Conservation (phyloP, 2,329 filamentous ascomycete genomes). For the Fusarium neocosmosporiellum region DNA sequence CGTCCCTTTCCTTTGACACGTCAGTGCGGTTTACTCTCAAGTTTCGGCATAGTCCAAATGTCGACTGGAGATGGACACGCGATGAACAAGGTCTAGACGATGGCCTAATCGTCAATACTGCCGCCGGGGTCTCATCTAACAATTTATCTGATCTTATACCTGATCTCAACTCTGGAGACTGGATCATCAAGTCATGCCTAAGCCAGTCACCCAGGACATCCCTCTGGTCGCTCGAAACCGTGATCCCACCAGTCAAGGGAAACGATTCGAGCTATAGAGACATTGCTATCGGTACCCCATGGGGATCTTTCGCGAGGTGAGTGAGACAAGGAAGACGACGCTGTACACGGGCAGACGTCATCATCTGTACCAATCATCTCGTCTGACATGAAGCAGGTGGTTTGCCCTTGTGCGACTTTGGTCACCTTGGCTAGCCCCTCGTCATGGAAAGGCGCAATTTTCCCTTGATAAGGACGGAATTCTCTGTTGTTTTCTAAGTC, state of each 20-base stretch:
- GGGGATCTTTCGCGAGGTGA: constrained; percentile 65
- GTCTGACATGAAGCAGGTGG: constrained; percentile 64
- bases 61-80: constrained; percentile 77
- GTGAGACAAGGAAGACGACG: constrained; percentile 15
- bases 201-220: constrained; percentile 76
- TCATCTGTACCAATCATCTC: background rate
- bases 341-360: background rate
- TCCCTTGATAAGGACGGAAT: constrained; percentile 81
- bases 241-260: constrained; percentile 66
- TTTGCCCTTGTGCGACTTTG: constrained; percentile 84
- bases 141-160: constrained; percentile 67
- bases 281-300: constrained; percentile 72
- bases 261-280: constrained; percentile 68
- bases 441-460: constrained; percentile 78
- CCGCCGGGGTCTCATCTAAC: constrained; percentile 45
- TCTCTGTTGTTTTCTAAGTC: constrained; percentile 79
- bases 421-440: constrained; percentile 88
- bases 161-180: constrained; percentile 62
- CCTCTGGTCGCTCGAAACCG: constrained; percentile 75
- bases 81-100: constrained; percentile 73
- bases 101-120: constrained; percentile 66
- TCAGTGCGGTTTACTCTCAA: constrained; percentile 76
- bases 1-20: constrained; percentile 58
- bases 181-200: constrained; percentile 63
- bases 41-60: constrained; percentile 64